phyloP scores from a whole-genome alignment of 768 basidiomycete genomes.

The Ephemerocybe angulata region DNA sequence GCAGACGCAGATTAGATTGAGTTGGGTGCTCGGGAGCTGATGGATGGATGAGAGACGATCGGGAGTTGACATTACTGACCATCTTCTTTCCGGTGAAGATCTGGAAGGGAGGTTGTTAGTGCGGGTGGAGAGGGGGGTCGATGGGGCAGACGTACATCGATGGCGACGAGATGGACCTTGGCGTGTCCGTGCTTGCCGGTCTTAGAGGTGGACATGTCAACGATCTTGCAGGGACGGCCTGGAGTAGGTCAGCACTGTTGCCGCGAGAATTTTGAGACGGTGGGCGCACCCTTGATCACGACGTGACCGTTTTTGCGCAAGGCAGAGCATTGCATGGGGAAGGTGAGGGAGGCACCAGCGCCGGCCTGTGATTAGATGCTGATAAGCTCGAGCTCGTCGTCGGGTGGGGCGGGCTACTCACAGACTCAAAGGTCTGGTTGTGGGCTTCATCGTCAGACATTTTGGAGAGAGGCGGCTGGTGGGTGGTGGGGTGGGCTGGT shows the following conservation, averaged over 20 bases:
- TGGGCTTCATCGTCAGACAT: slow-evolving; percentile 91
- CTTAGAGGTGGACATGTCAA: slow-evolving; percentile 99
- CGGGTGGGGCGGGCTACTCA: slow-evolving; percentile 26
- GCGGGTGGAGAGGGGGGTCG: slow-evolving; percentile 2
- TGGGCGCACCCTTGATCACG: slow-evolving; percentile 77
- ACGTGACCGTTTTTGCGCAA: slow-evolving; percentile 92
- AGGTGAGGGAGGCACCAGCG: slow-evolving; percentile 76
- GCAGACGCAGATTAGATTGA: not conserved
- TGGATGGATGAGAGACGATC: not conserved
- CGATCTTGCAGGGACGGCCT: slow-evolving; percentile 96
- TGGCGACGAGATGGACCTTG: slow-evolving; percentile 96
- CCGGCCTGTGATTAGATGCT: slow-evolving; percentile 41
- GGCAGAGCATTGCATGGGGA: slow-evolving; percentile 94
- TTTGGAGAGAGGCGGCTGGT: slow-evolving; percentile 4
- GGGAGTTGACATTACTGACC: slow-evolving; percentile 44
- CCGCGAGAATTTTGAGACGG: not conserved
- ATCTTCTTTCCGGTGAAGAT: slow-evolving; percentile 99
- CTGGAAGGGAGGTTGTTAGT: slow-evolving; percentile 38
- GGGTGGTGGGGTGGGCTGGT: slow-evolving; percentile 11
- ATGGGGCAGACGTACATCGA: slow-evolving; percentile 72
- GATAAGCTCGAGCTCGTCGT: slow-evolving; percentile 9
- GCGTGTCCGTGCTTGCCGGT: slow-evolving; percentile 99
- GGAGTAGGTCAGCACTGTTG: slow-evolving; percentile 8
- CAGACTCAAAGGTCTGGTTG: slow-evolving; percentile 84
- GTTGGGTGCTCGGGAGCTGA: not conserved